Base-by-base conservation (phyloP, 139 green algal genomes). In the Chlamydomonas sp. region DNA sequence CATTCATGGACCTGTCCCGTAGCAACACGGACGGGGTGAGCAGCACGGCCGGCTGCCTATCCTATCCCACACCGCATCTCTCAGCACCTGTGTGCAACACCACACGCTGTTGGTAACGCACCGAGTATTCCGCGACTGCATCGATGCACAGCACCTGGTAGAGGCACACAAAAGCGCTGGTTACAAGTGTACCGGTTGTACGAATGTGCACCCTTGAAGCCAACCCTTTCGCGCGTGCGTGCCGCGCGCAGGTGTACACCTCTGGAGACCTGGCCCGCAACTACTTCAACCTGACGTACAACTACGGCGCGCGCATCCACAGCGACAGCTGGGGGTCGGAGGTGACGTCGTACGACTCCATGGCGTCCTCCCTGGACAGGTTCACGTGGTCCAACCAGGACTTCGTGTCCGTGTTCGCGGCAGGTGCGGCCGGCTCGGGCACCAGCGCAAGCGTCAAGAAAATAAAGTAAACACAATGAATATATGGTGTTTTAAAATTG, bases 291-390 rank as follows among this genome's bases (percentile, higher is more conserved):
- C 49, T 87, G 12, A 87, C 95, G 61, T 97, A 96, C 63, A 75
- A 63, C n/a, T 82, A 88, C 31, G 97, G 97, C 20, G 95, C 95
- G 12, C 85, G 92, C 10, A 77, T 98, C 3, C 94, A 97, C 88
- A 86, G 79, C 85, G 97, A 99, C 84, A 98, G 95, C 0, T 99
- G 97, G 97, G 97, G 97, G 6, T 95, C 92, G 60, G 84, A 83
- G n/a, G 82, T 85, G 17, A 85, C 93, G 18, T 79, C 71, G 3
- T 99, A 99, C 89, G 96, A 98, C 87, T 71, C 63, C 71, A 78
- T 95, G 80, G 93, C 95, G 1, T 72, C 77, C 0, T 87, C 93
- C 49, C 85, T 97, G 63, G 94, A 98, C 85, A 59, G 78, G 18
- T 97, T 94, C 85, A 77, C 89, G 0, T 95, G 85, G 71, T 49